phyloP scores from a whole-genome alignment of 495 filamentous ascomycete species.

The Penicillium silybi region DNA sequence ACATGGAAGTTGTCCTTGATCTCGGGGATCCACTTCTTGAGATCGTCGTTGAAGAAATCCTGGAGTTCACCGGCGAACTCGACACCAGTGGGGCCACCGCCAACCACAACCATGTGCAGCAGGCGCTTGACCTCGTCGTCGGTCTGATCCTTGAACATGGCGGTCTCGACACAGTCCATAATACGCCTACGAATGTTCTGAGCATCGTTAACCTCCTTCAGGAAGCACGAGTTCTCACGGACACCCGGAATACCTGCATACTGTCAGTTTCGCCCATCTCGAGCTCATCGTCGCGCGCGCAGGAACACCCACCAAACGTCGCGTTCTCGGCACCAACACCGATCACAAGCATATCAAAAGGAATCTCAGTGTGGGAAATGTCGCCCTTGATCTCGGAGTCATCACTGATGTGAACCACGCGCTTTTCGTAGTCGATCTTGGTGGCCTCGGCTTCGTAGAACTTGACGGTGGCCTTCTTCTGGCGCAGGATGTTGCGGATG shows the following conservation, averaged over 20 bases:
- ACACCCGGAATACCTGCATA: conserved; percentile 82
- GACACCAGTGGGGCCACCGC: conserved; percentile 95
- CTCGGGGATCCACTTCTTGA: conserved; percentile 96
- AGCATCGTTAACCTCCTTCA: conserved; percentile 96
- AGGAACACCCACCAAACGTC: conserved; percentile 70
- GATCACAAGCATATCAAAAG: conserved; percentile 97
- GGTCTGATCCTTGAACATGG: conserved; percentile 96
- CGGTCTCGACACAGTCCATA: conserved; percentile 99
- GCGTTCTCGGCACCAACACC: conserved; percentile 98
- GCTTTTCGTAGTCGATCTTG: conserved; percentile 90
- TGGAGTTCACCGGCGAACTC: conserved; percentile 98
- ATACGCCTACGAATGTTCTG: conserved; percentile 95
- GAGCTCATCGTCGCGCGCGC: neutral
- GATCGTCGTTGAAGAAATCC: conserved; percentile 96
- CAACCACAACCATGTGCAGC: conserved; percentile 98
- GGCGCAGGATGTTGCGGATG: conserved; percentile 86
- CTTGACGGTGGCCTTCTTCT: conserved; percentile 86
- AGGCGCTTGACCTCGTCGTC: conserved; percentile 86
- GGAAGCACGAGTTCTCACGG: conserved; percentile 90
- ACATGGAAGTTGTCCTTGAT: conserved; percentile 93
- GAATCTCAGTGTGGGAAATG: conserved; percentile 76
- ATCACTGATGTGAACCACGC: conserved; percentile 82
- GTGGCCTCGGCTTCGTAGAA: conserved; percentile 98
- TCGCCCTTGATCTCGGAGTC: conserved; percentile 91
- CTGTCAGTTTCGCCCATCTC: conserved; percentile 6